These are phyloP conservation scores for Ceratobasidium papillatum DNA, from an alignment of 1,284 basidiomycete species.

Conservation along the genomic window DNA sequence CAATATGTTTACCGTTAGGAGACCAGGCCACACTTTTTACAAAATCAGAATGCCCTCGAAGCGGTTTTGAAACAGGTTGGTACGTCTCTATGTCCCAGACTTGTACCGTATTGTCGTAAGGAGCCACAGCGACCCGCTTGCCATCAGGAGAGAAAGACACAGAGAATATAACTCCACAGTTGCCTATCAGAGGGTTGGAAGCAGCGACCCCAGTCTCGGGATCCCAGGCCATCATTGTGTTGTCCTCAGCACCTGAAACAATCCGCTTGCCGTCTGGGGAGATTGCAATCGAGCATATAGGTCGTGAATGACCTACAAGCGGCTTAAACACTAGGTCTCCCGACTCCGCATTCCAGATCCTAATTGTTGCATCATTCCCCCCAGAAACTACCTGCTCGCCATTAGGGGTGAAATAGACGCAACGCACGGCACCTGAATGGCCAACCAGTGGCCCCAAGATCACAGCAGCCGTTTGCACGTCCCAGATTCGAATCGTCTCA, in stretches of 20 bases:
- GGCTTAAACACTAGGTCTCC: not conserved
- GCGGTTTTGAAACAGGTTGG: no score
- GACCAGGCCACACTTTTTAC: conserved; percentile 13
- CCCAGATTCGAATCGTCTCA: conserved; percentile 31
- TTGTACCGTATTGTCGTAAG: conserved; percentile 2
- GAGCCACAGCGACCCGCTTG: not conserved
- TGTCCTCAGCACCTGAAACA: conserved; percentile 10
- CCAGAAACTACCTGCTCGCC: conserved; percentile 16
- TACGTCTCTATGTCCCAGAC: conserved; percentile 12
- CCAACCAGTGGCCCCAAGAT: conserved; percentile 5
- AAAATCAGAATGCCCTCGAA: not conserved
- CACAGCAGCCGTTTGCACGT: conserved; percentile 48
- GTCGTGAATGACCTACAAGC: not conserved
- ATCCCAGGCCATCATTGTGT: conserved; percentile 12
- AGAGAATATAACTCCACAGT: not conserved
- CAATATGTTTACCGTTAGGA: not conserved
- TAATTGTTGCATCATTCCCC: conserved; percentile 14
- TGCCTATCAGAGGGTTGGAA: not conserved
- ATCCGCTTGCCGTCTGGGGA: conserved; percentile 23
- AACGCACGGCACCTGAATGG: conserved; percentile 18
- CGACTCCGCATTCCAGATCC: conserved; percentile 17
- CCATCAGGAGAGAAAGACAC: conserved; percentile 10
- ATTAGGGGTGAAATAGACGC: conserved; percentile 29
- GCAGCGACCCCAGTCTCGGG: not conserved
- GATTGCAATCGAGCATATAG: conserved; percentile 9